Percentiles rank a stretch among this genome's conserved stretches.
phyloP scores from a whole-genome alignment of 352 stramenopile species.

The Hyaloperonospora arabidopsidis region DNA sequence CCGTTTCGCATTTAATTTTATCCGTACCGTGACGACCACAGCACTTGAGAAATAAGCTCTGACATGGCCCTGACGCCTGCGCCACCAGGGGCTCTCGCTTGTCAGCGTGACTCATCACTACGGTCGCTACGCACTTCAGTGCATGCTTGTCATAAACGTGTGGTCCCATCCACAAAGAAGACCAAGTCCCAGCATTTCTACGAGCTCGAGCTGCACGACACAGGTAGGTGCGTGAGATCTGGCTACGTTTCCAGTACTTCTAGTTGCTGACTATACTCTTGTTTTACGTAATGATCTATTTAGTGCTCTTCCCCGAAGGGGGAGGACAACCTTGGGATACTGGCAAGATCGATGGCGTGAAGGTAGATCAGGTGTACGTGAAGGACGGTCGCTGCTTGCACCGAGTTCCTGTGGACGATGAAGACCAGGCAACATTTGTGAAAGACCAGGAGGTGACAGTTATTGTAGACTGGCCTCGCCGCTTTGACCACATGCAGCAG shows the following conservation, averaged over 20 bases:
- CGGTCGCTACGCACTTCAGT: constrained; percentile 42
- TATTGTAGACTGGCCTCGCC: constrained; percentile 62
- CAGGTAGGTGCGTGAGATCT: constrained; percentile 23
- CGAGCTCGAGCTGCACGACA: constrained; percentile 64
- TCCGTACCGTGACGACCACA: too few species aligned
- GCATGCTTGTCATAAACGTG: constrained; percentile 27
- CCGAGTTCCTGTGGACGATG: constrained; percentile 27
- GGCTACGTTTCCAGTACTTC: neutral
- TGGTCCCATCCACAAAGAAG: constrained; percentile 28
- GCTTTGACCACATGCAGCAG: constrained; percentile 86
- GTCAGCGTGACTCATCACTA: constrained; percentile 60
- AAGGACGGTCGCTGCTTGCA: constrained; percentile 63
- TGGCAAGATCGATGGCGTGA: constrained; percentile 39
- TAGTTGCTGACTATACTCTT: neutral
- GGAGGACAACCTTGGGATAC: constrained; percentile 83
- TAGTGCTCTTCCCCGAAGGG: constrained; percentile 81
- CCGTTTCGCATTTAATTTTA: too few species aligned
- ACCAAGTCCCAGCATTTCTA: constrained; percentile 34
- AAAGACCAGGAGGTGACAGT: constrained; percentile 46
- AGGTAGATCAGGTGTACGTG: constrained; percentile 55
- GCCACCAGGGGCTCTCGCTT: constrained; percentile 44
- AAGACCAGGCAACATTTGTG: constrained; percentile 25
- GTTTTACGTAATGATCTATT: constrained; percentile 8
- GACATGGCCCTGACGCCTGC: constrained; percentile 21
- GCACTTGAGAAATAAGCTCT: too few species aligned